Percentiles rank a stretch among this genome's conserved stretches.
These are phyloP conservation scores for Neopestalotiopsis sp. DNA, from an alignment of 2,329 filamentous ascomycete species.

Conservation along the genomic window DNA sequence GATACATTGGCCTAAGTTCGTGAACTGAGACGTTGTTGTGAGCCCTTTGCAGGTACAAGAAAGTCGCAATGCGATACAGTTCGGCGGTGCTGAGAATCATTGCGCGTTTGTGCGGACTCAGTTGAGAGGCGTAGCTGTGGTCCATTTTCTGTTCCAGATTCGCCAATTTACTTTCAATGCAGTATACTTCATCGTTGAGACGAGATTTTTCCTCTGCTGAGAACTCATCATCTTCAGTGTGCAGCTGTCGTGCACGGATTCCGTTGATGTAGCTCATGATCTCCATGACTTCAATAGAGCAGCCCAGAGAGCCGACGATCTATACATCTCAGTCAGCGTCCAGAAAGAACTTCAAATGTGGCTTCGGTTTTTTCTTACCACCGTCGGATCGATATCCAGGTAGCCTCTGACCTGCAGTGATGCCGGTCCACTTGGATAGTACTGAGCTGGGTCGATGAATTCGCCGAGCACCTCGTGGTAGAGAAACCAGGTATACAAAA, in stretches of 20 bases:
- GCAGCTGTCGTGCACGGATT: slow-evolving; percentile 37
- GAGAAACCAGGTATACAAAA: slow-evolving; percentile 52
- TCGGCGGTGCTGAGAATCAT: slow-evolving; percentile 50
- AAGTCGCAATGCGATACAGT: slow-evolving; percentile 54
- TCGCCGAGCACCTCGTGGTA: slow-evolving; percentile 53
- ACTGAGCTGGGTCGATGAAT: slow-evolving; percentile 44
- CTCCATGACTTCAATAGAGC: slow-evolving; percentile 51
- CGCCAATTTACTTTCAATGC: slow-evolving; percentile 32
- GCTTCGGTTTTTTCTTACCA: slow-evolving; percentile 32
- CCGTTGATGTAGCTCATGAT: slow-evolving; percentile 49
- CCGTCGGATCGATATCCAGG: slow-evolving; percentile 36
- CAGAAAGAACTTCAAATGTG: background rate
- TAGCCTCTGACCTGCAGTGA: slow-evolving; percentile 37
- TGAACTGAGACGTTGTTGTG: slow-evolving; percentile 30
- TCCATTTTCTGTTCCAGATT: slow-evolving; percentile 35
- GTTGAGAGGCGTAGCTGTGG: slow-evolving; percentile 33
- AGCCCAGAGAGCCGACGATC: slow-evolving; percentile 54
- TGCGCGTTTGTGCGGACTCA: slow-evolving; percentile 34
- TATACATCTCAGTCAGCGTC: slow-evolving; percentile 23
- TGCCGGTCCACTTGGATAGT: slow-evolving; percentile 31
- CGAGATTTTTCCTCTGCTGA: slow-evolving; percentile 33
- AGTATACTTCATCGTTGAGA: slow-evolving; percentile 35
- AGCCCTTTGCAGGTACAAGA: slow-evolving; percentile 46
- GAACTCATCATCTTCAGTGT: slow-evolving; percentile 31
- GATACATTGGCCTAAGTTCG: slow-evolving; percentile 34